Evolutionary conservation across 2,329 filamentous ascomycete species (phyloP), one percentile per base, ranked within the genome.

Genomic region (Elsinoe necatrix): DNA sequence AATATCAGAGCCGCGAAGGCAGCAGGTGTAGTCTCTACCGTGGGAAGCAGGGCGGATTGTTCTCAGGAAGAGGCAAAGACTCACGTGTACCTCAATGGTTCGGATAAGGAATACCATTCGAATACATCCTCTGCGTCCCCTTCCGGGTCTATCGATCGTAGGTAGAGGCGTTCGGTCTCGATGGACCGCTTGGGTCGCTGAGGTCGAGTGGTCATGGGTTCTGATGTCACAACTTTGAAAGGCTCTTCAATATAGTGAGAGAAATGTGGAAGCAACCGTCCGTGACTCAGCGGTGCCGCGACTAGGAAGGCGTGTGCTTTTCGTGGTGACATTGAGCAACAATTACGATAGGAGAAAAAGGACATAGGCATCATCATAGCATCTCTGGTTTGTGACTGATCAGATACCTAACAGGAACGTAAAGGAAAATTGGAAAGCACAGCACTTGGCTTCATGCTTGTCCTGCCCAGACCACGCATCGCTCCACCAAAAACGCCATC

Each of bases 71-170:
- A n/a, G n/a, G n/a, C n/a, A n/a, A 29, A 52, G n/a, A 35, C 48
- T 39, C 25, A 52, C 48, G 48, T 52, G 20, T 21, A 52, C 11
- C 11, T 52, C 31, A 52, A 11, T 35, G 48, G 29, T 3, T 52
- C 48, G 18, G 31, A 8, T 7, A 37, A 4, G 9, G 11, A n/a
- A 23, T 48, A 56, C 54, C 54, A 56, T 21, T 56, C 54, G 16
- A 29, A 39, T 7, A 56, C 29, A 25, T 56, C 54, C 42, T 45
- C 54, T 18, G 23, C 29, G 25, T 56, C 54, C 12, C 12, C 39
- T 14, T 56, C 41, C 18, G 54, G 42, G 20, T 56, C 42, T 12
- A 56, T 56, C 6, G 39, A 25, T 37, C 54, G 54, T 14, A 56
- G 39, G 6, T 47, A n/a, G 14, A 56, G 16, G 2, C 54, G 54